Percentiles rank a stretch among this genome's conserved stretches.
These are phyloP conservation scores for Uronychia setigera DNA, from an alignment of 73 alveolate genomes.

Conservation along the genomic window DNA sequence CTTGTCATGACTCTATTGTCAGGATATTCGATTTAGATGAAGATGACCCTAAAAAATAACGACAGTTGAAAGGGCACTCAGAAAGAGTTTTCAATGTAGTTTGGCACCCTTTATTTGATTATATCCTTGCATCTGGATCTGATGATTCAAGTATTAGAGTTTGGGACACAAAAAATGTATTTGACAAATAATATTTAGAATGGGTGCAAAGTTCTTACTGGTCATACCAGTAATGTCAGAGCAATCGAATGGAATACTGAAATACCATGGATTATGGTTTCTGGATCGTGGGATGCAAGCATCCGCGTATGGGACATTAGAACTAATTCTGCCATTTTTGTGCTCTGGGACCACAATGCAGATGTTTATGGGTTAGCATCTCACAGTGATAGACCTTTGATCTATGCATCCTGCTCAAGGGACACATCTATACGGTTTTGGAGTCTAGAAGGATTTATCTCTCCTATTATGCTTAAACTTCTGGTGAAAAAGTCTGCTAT, in stretches of 20 bases:
- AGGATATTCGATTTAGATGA: slow-evolving; percentile 18
- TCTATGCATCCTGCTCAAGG: slow-evolving; percentile 75
- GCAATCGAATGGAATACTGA: slow-evolving; percentile 81
- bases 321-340: slow-evolving; percentile 51
- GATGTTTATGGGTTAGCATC: slow-evolving; percentile 76
- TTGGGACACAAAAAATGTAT: slow-evolving; percentile 57
- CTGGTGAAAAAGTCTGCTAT: slow-evolving; percentile 1
- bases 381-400: slow-evolving; percentile 70
- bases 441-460: slow-evolving; percentile 47
- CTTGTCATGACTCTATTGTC: slow-evolving; percentile 17
- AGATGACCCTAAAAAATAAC: not conserved
- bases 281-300: slow-evolving; percentile 81
- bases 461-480: slow-evolving; percentile 14
- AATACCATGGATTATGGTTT: slow-evolving; percentile 70
- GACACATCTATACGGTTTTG: slow-evolving; percentile 77
- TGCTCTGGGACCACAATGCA: slow-evolving; percentile 65
- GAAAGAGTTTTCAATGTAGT: slow-evolving; percentile 36
- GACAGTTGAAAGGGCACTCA: slow-evolving; percentile 10
- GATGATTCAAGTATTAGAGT: slow-evolving; percentile 44
- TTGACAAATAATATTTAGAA: slow-evolving; percentile 4
- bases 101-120: slow-evolving; percentile 56
- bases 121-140: slow-evolving; percentile 56
- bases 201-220: slow-evolving; percentile 46
- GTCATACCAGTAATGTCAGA: slow-evolving; percentile 79
- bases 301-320: slow-evolving; percentile 78